Evolutionary conservation across 2,329 filamentous ascomycete genomes (phyloP).

Genomic region (Proliferodiscus dingleyae): DNA sequence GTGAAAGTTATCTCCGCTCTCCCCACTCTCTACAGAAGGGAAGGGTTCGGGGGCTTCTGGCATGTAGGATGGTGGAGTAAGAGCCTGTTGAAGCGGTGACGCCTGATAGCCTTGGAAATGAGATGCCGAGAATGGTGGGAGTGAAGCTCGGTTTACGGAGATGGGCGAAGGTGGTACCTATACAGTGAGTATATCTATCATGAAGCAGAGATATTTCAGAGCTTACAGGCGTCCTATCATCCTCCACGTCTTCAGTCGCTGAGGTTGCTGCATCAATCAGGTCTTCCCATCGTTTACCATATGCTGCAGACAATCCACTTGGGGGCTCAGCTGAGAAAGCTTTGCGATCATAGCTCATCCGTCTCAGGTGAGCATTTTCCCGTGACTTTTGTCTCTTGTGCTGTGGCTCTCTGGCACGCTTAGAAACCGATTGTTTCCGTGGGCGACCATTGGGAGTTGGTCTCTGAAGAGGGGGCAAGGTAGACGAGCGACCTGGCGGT

Average conservation of each 20-base stretch:
- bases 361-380: conserved; percentile 63
- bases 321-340: conserved; percentile 82
- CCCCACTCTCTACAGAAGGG: conserved; percentile 78
- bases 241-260: conserved; percentile 84
- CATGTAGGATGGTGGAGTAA: conserved; percentile 73
- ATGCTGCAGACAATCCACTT: conserved; percentile 43
- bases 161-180: conserved; percentile 62
- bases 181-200: conserved; percentile 20
- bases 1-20: conserved; percentile 68
- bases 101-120: conserved; percentile 73
- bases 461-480: conserved; percentile 76
- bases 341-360: conserved; percentile 68
- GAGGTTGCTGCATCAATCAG: conserved; percentile 92
- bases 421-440: conserved; percentile 81
- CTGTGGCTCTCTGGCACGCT: conserved; percentile 68
- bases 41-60: conserved; percentile 71
- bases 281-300: conserved; percentile 93
- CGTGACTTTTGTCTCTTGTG: conserved; percentile 76
- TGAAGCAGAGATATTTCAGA: conserved; percentile 27
- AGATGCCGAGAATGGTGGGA: conserved; percentile 55
- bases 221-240: conserved; percentile 82
- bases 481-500: conserved; percentile 81
- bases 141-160: conserved; percentile 56
- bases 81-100: conserved; percentile 82
- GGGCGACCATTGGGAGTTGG: conserved; percentile 63